These are phyloP conservation scores for Hevea brasiliensis DNA, from an alignment of 345 rosid genomes.

Conservation along the genomic window DNA sequence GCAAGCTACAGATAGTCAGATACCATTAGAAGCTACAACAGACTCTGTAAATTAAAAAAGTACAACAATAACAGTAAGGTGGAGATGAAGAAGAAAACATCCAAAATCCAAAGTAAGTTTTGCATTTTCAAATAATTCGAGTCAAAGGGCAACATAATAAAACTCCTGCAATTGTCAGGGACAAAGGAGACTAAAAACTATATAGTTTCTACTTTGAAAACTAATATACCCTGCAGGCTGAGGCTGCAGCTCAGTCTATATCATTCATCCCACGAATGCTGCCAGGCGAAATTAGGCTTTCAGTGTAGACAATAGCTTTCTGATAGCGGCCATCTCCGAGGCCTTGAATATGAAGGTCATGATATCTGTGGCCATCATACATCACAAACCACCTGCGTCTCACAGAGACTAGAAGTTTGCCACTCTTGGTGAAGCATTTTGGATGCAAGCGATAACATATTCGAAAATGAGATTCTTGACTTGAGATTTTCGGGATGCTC, in stretches of 20 bases:
- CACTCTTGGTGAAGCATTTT: constrained; percentile 13
- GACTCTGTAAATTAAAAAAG: not conserved
- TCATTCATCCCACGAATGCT: constrained; percentile 2
- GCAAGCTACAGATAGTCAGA: too few species aligned
- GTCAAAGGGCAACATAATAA: not conserved
- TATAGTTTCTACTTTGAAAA: not conserved
- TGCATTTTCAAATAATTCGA: not conserved
- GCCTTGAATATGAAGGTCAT: not conserved
- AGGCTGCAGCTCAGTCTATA: constrained; percentile 1
- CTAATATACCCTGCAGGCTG: not conserved
- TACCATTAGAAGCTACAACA: not conserved
- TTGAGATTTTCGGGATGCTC: constrained; percentile 5
- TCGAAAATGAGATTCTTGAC: not conserved
- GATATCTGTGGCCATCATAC: not conserved
- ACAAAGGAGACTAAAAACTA: not conserved
- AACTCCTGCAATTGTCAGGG: not conserved
- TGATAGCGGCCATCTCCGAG: not conserved
- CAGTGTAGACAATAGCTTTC: not conserved
- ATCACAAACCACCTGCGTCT: not conserved
- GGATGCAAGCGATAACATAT: not conserved
- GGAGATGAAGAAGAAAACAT: not conserved
- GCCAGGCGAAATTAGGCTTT: constrained; percentile 6
- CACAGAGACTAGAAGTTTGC: constrained; percentile 5
- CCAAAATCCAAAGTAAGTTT: not conserved
- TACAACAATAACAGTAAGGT: not conserved